phyloP scores from a whole-genome alignment of 2,329 filamentous ascomycete species.

The Talaromyces pinophilus region DNA sequence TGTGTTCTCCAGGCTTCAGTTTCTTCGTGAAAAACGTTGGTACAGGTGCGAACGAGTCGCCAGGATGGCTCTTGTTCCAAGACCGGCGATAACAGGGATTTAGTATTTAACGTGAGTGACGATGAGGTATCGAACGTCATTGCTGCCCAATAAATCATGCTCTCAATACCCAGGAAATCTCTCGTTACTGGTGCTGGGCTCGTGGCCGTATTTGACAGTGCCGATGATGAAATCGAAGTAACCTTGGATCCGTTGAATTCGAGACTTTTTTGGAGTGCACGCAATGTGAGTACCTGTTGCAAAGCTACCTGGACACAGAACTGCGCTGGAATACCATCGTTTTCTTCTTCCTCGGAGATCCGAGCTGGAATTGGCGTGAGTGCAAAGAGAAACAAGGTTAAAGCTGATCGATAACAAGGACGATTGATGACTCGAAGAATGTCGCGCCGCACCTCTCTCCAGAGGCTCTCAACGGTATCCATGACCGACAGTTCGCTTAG shows the following conservation, averaged over 20 bases:
- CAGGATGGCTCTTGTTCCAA: constrained; percentile 32
- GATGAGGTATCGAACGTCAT: constrained; percentile 47
- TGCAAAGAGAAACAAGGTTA: constrained; percentile 45
- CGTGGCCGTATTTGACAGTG: constrained; percentile 26
- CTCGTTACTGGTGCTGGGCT: constrained; percentile 34
- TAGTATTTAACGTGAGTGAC: constrained; percentile 45
- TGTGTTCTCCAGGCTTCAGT: constrained; percentile 32
- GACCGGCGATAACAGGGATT: constrained; percentile 42
- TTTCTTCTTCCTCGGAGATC: constrained; percentile 46
- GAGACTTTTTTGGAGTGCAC: constrained; percentile 43
- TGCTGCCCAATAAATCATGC: constrained; percentile 46
- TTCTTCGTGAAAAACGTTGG: constrained; percentile 32
- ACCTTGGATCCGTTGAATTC: constrained; percentile 48
- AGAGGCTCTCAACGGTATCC: constrained; percentile 32
- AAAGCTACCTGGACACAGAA: constrained; percentile 46
- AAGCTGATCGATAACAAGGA: constrained; percentile 46
- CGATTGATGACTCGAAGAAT: constrained; percentile 47
- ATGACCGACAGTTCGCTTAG: constrained; percentile 20
- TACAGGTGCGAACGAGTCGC: constrained; percentile 32
- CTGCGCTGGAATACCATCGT: constrained; percentile 44
- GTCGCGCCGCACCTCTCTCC: constrained; percentile 42
- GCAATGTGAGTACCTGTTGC: constrained; percentile 45
- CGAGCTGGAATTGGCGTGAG: constrained; percentile 45
- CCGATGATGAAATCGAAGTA: constrained; percentile 28
- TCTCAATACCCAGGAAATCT: constrained; percentile 43